Percentiles rank a stretch among this genome's conserved stretches.
Evolutionary conservation across 768 basidiomycete genomes (phyloP).

Genomic region (Calocybe gangraenosa): DNA sequence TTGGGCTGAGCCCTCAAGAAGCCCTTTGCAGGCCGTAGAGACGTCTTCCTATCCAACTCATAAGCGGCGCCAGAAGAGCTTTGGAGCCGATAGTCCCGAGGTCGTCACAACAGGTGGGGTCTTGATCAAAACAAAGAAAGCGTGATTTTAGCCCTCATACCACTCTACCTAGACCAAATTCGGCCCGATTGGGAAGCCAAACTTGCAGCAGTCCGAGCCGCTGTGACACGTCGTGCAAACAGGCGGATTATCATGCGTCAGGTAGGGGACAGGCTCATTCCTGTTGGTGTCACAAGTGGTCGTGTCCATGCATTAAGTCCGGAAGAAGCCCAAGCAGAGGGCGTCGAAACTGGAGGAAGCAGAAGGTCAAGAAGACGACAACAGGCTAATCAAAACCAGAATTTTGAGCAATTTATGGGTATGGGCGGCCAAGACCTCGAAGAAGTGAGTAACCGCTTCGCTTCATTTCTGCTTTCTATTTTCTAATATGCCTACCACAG

Average conservation of each 20-base stretch:
- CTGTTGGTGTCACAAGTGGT: constrained; percentile 92
- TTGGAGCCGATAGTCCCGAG: constrained; percentile 78
- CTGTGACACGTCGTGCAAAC: constrained; percentile 94
- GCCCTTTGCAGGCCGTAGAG: constrained; percentile 35
- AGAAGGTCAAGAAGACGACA: constrained; percentile 59
- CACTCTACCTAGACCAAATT: constrained; percentile 69
- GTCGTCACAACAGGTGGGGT: constrained; percentile 85
- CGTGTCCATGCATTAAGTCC: constrained; percentile 66
- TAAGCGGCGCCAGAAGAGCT: constrained; percentile 84
- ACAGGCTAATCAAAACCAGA: constrained; percentile 42
- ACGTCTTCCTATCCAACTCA: constrained; percentile 42
- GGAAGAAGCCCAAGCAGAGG: constrained; percentile 48
- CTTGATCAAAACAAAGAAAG: constrained; percentile 2
- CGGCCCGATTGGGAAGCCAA: constrained; percentile 99
- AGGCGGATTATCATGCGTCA: constrained; percentile 97
- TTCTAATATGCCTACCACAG: constrained; percentile 33
- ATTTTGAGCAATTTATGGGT: constrained; percentile 68
- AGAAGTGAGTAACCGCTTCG: constrained; percentile 57
- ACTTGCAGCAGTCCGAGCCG: constrained; percentile 88
- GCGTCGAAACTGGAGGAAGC: constrained; percentile 31
- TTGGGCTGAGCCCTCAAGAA: constrained; percentile 52
- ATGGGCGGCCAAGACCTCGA: constrained; percentile 87
- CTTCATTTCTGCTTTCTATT: background rate
- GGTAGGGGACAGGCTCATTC: constrained; percentile 95
- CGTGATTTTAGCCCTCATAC: constrained; percentile 9